phyloP scores from a whole-genome alignment of 495 filamentous ascomycete species.

The Penicillium paradoxum region DNA sequence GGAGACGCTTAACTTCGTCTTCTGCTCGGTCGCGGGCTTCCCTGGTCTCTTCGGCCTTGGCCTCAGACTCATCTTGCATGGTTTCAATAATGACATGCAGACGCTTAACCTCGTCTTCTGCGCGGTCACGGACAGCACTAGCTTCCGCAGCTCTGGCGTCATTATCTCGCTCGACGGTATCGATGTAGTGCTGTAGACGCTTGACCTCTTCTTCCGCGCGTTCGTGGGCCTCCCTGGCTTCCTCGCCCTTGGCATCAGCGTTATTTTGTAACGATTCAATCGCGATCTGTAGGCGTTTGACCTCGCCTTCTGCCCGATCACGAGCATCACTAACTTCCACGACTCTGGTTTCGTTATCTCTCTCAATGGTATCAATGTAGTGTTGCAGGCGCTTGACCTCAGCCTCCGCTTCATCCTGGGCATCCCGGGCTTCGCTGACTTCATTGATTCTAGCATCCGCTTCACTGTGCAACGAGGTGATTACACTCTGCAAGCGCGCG shows the following conservation, averaged over 20 bases:
- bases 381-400: constrained; percentile 18
- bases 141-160: constrained; percentile 1
- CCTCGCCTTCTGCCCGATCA: constrained; percentile 23
- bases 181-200: constrained; percentile 17
- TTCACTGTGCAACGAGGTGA: constrained; percentile 29
- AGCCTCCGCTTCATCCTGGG: constrained; percentile 20
- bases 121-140: constrained; percentile 26
- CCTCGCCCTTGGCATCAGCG: constrained; percentile 1
- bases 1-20: constrained; percentile 1
- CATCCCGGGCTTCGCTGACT: constrained; percentile 43
- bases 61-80: background rate
- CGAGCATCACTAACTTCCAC: constrained; percentile 37
- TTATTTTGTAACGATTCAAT: constrained; percentile 8
- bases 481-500: constrained; percentile 27
- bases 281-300: constrained; percentile 10
- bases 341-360: background rate
- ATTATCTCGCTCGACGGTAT: constrained; percentile 12
- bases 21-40: background rate
- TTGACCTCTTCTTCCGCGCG: constrained; percentile 14
- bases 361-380: constrained; percentile 9
- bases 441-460: constrained; percentile 28
- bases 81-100: constrained; percentile 10
- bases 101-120: constrained; percentile 27
- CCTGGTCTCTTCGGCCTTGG: background rate
- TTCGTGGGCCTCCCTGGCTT: constrained; percentile 9